Evolutionary conservation across 305 asterid species (phyloP).

Genomic region (Fraxinus albicans): DNA sequence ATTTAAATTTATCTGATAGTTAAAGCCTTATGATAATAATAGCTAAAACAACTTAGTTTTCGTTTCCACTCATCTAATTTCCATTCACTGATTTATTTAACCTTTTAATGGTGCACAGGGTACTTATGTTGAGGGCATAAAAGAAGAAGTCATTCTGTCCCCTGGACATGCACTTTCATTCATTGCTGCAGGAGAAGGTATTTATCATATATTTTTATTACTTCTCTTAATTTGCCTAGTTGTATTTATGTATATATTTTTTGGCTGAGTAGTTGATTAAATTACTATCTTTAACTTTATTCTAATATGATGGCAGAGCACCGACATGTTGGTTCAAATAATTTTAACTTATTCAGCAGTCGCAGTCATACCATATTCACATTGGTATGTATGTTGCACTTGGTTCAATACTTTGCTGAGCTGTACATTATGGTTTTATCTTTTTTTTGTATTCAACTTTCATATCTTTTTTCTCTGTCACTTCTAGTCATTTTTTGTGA

Average conservation of each 20-base stretch:
- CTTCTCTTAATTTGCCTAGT: background rate
- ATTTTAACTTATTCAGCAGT: constrained; percentile 93
- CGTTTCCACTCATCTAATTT: background rate
- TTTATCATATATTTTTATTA: background rate
- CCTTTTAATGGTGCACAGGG: constrained; percentile 48
- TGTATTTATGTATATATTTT: background rate
- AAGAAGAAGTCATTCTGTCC: constrained; percentile 97
- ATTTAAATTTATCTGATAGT: background rate
- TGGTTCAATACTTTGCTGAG: constrained; percentile 16
- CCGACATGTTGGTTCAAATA: constrained; percentile 96
- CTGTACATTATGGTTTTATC: constrained; percentile 6
- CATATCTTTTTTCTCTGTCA: background rate
- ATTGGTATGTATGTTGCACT: constrained; percentile 51
- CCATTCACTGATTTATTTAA: background rate
- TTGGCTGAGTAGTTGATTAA: constrained; percentile 11
- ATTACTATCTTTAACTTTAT: background rate
- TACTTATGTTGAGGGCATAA: constrained; percentile 97
- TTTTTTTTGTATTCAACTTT: constrained; percentile 8
- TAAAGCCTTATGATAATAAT: background rate
- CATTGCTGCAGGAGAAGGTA: constrained; percentile 99
- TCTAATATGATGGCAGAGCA: constrained; percentile 63
- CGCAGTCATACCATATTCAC: constrained; percentile 98
- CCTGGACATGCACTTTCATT: constrained; percentile 99
- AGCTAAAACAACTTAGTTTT: background rate
- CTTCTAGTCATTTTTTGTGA: background rate